These are phyloP conservation scores for Blepharisma stoltei DNA, from an alignment of 73 alveolate species.

Conservation along the genomic window DNA sequence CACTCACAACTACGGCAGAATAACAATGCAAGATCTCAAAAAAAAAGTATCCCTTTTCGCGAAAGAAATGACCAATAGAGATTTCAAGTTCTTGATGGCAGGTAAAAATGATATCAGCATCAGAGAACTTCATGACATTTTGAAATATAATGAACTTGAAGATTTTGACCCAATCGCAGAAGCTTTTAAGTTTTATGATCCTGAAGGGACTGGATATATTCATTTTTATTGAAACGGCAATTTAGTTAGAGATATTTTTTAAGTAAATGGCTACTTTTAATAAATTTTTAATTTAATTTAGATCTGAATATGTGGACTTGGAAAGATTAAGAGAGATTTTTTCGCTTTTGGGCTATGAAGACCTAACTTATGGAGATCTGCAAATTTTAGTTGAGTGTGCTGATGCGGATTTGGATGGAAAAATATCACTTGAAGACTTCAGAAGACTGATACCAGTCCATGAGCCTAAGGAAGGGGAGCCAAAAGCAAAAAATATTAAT, in stretches of 20 bases:
- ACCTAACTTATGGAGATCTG: slow-evolving; percentile 24
- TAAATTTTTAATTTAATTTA: too few relatives aligned
- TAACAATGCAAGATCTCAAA: slow-evolving; percentile 23
- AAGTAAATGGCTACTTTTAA: too few relatives aligned
- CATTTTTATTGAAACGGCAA: too few relatives aligned
- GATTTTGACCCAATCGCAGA: slow-evolving; percentile 31
- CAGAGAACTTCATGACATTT: slow-evolving; percentile 31
- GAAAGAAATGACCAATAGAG: slow-evolving; percentile 27
- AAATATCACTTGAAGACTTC: slow-evolving; percentile 25
- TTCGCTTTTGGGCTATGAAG: slow-evolving; percentile 26
- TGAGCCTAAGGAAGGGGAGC: slow-evolving; percentile 23
- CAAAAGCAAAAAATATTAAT: slow-evolving; percentile 12
- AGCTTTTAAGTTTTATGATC: slow-evolving; percentile 32
- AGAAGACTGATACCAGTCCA: slow-evolving; percentile 16
- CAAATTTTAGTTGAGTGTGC: slow-evolving; percentile 18
- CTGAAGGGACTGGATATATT: slow-evolving; percentile 29
- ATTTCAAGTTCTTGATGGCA: slow-evolving; percentile 24
- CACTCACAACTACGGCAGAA: background rate
- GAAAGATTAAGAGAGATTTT: slow-evolving; percentile 8
- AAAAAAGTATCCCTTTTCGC: slow-evolving; percentile 30
- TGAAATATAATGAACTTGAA: slow-evolving; percentile 26
- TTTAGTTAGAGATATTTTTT: too few relatives aligned
- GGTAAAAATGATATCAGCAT: slow-evolving; percentile 23
- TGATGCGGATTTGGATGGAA: background rate
- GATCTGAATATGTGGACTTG: slow-evolving; percentile 25